These are phyloP conservation scores for Deinandra increscens DNA, from an alignment of 129 eudicot genomes.

Conservation along the genomic window DNA sequence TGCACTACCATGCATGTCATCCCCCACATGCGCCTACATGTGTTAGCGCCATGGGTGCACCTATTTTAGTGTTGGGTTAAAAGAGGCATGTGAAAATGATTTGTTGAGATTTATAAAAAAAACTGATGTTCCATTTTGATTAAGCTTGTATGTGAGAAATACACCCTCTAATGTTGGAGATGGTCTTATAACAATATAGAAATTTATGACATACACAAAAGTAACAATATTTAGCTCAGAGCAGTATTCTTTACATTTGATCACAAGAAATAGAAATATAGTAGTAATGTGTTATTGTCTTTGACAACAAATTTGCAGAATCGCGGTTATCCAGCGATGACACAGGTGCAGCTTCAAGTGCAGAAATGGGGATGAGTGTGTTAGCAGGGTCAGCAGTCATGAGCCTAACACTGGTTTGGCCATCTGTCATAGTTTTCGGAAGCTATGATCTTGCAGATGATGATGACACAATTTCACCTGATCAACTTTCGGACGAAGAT, in stretches of 20 bases:
- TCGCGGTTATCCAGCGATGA: constrained; percentile 26
- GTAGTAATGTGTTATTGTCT: neutral
- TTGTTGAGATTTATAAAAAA: too few species aligned
- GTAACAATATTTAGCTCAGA: neutral
- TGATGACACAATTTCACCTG: neutral
- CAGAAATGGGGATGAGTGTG: constrained; percentile 53
- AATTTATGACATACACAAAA: too few species aligned
- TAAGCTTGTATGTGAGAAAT: too few species aligned
- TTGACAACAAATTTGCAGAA: constrained; percentile 20
- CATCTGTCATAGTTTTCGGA: constrained; percentile 47
- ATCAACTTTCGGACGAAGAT: constrained; percentile 20
- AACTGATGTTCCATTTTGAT: too few species aligned
- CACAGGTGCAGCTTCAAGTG: constrained; percentile 37
- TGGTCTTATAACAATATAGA: too few species aligned
- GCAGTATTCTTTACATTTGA: neutral
- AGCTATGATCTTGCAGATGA: constrained; percentile 36
- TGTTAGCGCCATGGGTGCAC: too few species aligned
- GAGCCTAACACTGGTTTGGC: constrained; percentile 66
- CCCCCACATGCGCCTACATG: too few species aligned
- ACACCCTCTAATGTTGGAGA: too few species aligned
- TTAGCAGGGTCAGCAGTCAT: constrained; percentile 61
- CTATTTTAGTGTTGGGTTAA: too few species aligned
- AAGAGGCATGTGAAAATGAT: too few species aligned
- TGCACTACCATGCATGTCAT: too few species aligned
- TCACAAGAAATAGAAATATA: neutral